Evolutionary conservation across 139 green algal species (phyloP), one percentile per base, ranked within the genome.

Genomic region (Chlorella sp.): DNA sequence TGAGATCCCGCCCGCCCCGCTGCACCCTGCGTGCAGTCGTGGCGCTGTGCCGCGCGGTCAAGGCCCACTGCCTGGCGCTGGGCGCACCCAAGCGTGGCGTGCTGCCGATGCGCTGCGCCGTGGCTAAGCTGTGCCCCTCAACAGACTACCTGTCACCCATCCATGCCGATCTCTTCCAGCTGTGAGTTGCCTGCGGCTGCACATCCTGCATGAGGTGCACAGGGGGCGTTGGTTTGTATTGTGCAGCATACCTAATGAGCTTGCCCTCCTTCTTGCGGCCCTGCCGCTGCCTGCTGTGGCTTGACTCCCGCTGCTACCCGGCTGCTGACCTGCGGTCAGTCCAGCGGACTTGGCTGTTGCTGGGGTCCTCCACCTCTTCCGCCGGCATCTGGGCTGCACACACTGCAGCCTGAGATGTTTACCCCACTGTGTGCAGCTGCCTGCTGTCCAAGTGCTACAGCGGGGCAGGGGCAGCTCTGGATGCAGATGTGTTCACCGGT

Each of bases 151-250:
- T 98, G 17, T 97, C 96, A 17, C 96, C 96, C 16, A 85, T 98
- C 38, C 96, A 98, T 75, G 91, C 92, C 6, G 94, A 97, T 38
- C 78, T 97, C 28, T 90, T 96, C 55, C 93, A 96, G 80, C 82
- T 95, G 91, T 95, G 83, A 80, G 80, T 4, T 18, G 28, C 0
- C 18, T 73, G 51, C 16, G 7, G 44, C 9, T 51, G 44, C 9
- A 9, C 6, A 9, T 9, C 44, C 44, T 51, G 44, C 44, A 51
- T 51, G 13, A 9, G 51, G 44, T 11, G 51, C 51, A 21, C 51
- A 60, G 51, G 13, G 51, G 11, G 12, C 11, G 51, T 21, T 15
- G 7, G 44, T 11, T 55, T 7, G 44, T 60, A 15, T 2, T 23
- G 51, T 60, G 51, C 11, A 21, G 51, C 12, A 21, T 21, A 21